phyloP scores from a whole-genome alignment of 345 rosid species.

The Aurinia saxatilis region DNA sequence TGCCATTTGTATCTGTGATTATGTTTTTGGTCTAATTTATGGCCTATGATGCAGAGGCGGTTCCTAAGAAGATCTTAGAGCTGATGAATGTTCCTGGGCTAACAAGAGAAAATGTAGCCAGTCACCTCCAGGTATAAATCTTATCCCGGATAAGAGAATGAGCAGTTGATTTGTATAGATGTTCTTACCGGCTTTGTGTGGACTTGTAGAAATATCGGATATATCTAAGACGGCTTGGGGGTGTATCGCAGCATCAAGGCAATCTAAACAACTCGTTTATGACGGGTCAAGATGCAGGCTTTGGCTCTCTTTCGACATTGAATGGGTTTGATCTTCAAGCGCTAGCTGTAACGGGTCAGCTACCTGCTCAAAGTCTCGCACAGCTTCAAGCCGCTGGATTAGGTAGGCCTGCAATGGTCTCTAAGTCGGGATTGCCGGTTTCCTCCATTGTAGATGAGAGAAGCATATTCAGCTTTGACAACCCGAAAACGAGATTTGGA shows the following conservation, averaged over 20 bases:
- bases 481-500: slow-evolving; percentile 59
- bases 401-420: slow-evolving; percentile 48
- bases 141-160: not conserved
- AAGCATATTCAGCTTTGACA: slow-evolving; percentile 79
- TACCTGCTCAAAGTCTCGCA: slow-evolving; percentile 81
- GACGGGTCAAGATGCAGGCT: slow-evolving; percentile 57
- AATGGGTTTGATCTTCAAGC: slow-evolving; percentile 77
- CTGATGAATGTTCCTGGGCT: slow-evolving; percentile 92
- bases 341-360: slow-evolving; percentile 74
- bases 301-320: slow-evolving; percentile 55
- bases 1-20: not conserved
- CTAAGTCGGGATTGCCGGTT: slow-evolving; percentile 41
- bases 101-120: slow-evolving; percentile 82
- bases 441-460: slow-evolving; percentile 63
- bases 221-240: slow-evolving; percentile 93
- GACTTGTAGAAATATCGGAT: slow-evolving; percentile 76
- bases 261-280: slow-evolving; percentile 54
- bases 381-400: slow-evolving; percentile 87
- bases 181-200: not conserved
- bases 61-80: slow-evolving; percentile 88
- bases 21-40: not conserved
- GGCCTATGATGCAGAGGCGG: slow-evolving; percentile 48
- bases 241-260: slow-evolving; percentile 66
- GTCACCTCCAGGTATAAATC: slow-evolving; percentile 82
- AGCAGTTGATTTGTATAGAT: not conserved